Evolutionary conservation across 2,329 filamentous ascomycete species (phyloP).

Genomic region (Stromatinia cepivora): DNA sequence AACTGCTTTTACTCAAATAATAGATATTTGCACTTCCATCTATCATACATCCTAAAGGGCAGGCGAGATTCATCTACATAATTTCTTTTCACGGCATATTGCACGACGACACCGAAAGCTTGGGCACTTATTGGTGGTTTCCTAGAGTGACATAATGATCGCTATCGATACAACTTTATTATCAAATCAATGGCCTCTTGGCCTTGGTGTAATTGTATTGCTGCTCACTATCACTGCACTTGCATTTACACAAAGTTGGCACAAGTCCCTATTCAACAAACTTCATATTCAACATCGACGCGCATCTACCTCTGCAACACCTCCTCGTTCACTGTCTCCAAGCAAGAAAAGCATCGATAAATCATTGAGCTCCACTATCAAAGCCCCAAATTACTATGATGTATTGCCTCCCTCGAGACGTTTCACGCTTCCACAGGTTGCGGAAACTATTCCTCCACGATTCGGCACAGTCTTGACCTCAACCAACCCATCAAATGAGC

Average conservation of each 20-base stretch:
- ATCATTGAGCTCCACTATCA: slow-evolving; percentile 17
- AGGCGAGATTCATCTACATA: neutral
- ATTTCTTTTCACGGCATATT: neutral
- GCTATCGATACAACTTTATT: slow-evolving; percentile 21
- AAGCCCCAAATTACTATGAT: slow-evolving; percentile 18
- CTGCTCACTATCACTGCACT: slow-evolving; percentile 30
- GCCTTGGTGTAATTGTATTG: slow-evolving; percentile 34
- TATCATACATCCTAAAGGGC: neutral
- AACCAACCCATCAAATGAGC: slow-evolving; percentile 29
- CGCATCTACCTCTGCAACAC: slow-evolving; percentile 39
- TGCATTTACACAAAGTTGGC: slow-evolving; percentile 31
- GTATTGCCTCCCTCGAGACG: slow-evolving; percentile 38
- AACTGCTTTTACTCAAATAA: neutral
- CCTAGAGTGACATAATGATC: slow-evolving; percentile 12
- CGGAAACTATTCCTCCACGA: slow-evolving; percentile 28
- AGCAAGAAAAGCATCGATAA: slow-evolving; percentile 25
- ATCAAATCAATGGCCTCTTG: slow-evolving; percentile 33
- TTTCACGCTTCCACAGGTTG: slow-evolving; percentile 33
- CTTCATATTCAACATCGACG: slow-evolving; percentile 37
- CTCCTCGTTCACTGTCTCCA: slow-evolving; percentile 39
- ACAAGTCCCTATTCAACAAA: slow-evolving; percentile 33
- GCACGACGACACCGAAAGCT: neutral
- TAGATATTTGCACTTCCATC: neutral
- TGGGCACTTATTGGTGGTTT: neutral
- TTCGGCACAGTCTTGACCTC: slow-evolving; percentile 29